These are phyloP conservation scores for Coemansia sp. DNA, from an alignment of 192 early-diverging fungal genomes.

Conservation along the genomic window DNA sequence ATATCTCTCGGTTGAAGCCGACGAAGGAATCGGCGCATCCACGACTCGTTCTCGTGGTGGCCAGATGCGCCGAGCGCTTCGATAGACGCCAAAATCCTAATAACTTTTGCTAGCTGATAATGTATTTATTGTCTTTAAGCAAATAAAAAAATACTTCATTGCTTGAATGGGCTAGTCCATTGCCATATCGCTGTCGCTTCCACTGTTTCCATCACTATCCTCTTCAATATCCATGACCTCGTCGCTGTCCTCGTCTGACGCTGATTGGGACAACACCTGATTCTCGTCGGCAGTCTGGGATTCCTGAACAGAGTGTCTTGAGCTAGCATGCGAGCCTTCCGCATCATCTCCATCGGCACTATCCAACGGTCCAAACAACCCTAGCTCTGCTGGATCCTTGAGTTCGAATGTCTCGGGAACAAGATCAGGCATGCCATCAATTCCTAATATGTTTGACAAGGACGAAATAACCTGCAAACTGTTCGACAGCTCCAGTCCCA, in stretches of 20 bases:
- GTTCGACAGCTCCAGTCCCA: slow-evolving; percentile 43
- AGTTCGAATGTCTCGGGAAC: slow-evolving; percentile 12
- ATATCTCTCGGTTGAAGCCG: slow-evolving; percentile 42
- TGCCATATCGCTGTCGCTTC: slow-evolving; percentile 43
- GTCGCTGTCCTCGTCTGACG: slow-evolving; percentile 34
- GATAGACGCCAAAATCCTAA: slow-evolving; percentile 4
- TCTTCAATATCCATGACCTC: slow-evolving; percentile 56
- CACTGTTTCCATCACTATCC: slow-evolving; percentile 25
- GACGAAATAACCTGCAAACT: slow-evolving; percentile 7
- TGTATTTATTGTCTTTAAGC: not conserved
- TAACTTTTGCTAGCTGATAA: not conserved
- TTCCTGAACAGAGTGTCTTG: not conserved
- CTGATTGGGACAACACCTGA: not conserved
- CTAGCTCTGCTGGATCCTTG: slow-evolving; percentile 11
- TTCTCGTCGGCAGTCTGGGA: not conserved
- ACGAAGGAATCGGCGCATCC: slow-evolving; percentile 47
- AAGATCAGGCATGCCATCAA: not conserved
- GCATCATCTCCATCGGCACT: not conserved
- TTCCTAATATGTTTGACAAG: slow-evolving; percentile 3
- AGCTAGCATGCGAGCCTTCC: not conserved
- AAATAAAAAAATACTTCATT: not conserved
- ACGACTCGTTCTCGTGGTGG: slow-evolving; percentile 22
- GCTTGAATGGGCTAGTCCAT: slow-evolving; percentile 23
- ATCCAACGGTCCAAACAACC: slow-evolving; percentile 1
- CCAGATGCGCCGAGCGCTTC: slow-evolving; percentile 29